phyloP scores from a whole-genome alignment of 2,329 filamentous ascomycete genomes.

The Hymenoscyphus albidus region DNA sequence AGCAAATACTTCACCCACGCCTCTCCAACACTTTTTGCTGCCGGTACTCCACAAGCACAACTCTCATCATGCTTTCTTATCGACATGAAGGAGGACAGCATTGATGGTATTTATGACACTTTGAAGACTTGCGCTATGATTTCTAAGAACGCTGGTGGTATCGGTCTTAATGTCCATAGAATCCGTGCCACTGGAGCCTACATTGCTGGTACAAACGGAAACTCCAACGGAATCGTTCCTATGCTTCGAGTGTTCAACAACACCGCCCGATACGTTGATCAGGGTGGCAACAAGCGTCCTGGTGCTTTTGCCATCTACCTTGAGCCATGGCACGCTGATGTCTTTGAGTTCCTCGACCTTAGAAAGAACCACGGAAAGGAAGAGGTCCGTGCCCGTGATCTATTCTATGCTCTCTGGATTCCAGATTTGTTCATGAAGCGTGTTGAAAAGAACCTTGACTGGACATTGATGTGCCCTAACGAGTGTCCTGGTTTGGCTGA shows the following conservation, averaged over 20 bases:
- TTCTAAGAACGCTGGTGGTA: slow-evolving; percentile 98
- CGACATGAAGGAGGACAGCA: slow-evolving; percentile 99
- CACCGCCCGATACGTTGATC: slow-evolving; percentile 96
- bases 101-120: slow-evolving; percentile 98
- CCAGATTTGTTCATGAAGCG: slow-evolving; percentile 99
- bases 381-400: slow-evolving; percentile 90
- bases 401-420: slow-evolving; percentile 98
- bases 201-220: slow-evolving; percentile 96
- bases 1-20: slow-evolving; percentile 98
- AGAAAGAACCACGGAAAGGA: slow-evolving; percentile 99
- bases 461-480: slow-evolving; percentile 98
- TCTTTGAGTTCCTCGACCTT: slow-evolving; percentile 95
- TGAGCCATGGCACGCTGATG: slow-evolving; percentile 97
- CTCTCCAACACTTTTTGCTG: slow-evolving; percentile 96
- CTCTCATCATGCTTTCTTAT: slow-evolving; percentile 98
- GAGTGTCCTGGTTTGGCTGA: slow-evolving; percentile 94
- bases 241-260: slow-evolving; percentile 99
- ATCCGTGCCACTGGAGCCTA: slow-evolving; percentile 97
- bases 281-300: slow-evolving; percentile 98
- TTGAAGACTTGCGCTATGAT: slow-evolving; percentile 99
- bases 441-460: slow-evolving; percentile 92
- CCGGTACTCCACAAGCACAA: slow-evolving; percentile 90
- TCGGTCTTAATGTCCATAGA: slow-evolving; percentile 92
- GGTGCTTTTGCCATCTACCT: slow-evolving; percentile 98
- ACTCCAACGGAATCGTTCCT: slow-evolving; percentile 93